Conservation (phyloP, 2,329 filamentous ascomycete species). For the Zelopaecilomyces penicillatus region DNA sequence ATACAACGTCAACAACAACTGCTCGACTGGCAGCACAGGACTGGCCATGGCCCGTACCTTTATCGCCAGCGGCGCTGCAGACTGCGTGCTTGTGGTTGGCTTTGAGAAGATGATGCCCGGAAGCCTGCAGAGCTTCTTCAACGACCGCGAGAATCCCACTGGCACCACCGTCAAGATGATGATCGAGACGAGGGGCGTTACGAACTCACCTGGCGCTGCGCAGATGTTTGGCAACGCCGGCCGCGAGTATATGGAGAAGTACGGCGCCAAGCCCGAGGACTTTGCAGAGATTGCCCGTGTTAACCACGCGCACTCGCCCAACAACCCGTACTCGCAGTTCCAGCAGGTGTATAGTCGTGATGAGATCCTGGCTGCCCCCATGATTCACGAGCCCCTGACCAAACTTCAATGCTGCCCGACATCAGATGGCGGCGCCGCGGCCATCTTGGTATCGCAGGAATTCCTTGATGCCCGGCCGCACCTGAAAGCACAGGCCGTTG, state of each 20-base stretch:
- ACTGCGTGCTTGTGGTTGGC: slow-evolving; percentile 84
- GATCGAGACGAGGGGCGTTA: slow-evolving; percentile 70
- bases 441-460: slow-evolving; percentile 77
- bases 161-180: slow-evolving; percentile 70
- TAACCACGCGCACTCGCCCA: slow-evolving; percentile 85
- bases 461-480: slow-evolving; percentile 83
- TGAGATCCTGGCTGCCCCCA: slow-evolving; percentile 65
- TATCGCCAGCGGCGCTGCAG: slow-evolving; percentile 69
- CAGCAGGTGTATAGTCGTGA: slow-evolving; percentile 82
- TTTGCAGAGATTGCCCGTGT: slow-evolving; percentile 91
- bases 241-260: slow-evolving; percentile 91
- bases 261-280: slow-evolving; percentile 74
- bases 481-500: slow-evolving; percentile 71
- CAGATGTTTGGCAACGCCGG: slow-evolving; percentile 97
- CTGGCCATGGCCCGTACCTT: slow-evolving; percentile 75
- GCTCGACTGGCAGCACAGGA: slow-evolving; percentile 89
- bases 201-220: slow-evolving; percentile 75
- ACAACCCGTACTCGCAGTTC: slow-evolving; percentile 98
- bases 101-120: slow-evolving; percentile 98
- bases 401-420: slow-evolving; percentile 99
- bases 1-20: slow-evolving; percentile 99
- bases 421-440: slow-evolving; percentile 83
- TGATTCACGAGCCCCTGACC: slow-evolving; percentile 79
- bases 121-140: slow-evolving; percentile 74
- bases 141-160: slow-evolving; percentile 74